A percentile compares a stretch with the other conserved stretches of the same genome.
Conservation (phyloP, 768 basidiomycete genomes). For the Lactarius hengduanensis region DNA sequence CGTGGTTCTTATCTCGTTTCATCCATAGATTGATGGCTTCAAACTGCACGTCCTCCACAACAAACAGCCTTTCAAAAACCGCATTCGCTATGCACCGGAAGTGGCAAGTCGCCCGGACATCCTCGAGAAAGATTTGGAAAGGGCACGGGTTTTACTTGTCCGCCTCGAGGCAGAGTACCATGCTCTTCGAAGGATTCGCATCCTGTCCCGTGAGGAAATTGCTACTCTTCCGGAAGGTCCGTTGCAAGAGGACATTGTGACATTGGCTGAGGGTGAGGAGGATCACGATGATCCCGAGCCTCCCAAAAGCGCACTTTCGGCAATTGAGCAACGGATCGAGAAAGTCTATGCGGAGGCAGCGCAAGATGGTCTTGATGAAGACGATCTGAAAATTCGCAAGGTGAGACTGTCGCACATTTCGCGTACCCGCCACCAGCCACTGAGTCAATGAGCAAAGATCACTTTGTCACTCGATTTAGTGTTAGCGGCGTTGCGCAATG, state of each 20-base stretch:
- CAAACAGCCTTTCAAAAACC: slow-evolving; percentile 71
- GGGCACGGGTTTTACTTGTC: slow-evolving; percentile 66
- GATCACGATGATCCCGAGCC: slow-evolving; percentile 54
- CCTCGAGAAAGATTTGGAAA: slow-evolving; percentile 76
- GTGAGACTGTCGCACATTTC: slow-evolving; percentile 41
- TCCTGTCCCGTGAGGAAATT: slow-evolving; percentile 27
- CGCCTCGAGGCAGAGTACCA: slow-evolving; percentile 72
- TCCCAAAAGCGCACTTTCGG: slow-evolving; percentile 64
- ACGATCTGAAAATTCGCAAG: slow-evolving; percentile 67
- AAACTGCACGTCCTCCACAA: slow-evolving; percentile 88
- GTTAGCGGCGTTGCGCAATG: slow-evolving; percentile 88
- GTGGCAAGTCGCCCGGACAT: slow-evolving; percentile 78
- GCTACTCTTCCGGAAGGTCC: slow-evolving; percentile 28
- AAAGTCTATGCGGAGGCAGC: slow-evolving; percentile 69
- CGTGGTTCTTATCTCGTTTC: slow-evolving; percentile 5
- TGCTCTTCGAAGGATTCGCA: slow-evolving; percentile 47
- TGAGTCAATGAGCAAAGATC: slow-evolving; percentile 47
- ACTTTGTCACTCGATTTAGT: slow-evolving; percentile 87
- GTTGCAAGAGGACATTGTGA: slow-evolving; percentile 27
- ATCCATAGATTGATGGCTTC: slow-evolving; percentile 83
- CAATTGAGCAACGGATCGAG: slow-evolving; percentile 80
- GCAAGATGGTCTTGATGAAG: slow-evolving; percentile 63
- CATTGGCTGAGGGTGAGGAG: slow-evolving; percentile 29
- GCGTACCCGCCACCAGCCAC: slow-evolving; percentile 17
- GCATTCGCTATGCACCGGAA: slow-evolving; percentile 79